Conservation (phyloP, 2,329 filamentous ascomycete genomes). For the Beauveria australis region DNA sequence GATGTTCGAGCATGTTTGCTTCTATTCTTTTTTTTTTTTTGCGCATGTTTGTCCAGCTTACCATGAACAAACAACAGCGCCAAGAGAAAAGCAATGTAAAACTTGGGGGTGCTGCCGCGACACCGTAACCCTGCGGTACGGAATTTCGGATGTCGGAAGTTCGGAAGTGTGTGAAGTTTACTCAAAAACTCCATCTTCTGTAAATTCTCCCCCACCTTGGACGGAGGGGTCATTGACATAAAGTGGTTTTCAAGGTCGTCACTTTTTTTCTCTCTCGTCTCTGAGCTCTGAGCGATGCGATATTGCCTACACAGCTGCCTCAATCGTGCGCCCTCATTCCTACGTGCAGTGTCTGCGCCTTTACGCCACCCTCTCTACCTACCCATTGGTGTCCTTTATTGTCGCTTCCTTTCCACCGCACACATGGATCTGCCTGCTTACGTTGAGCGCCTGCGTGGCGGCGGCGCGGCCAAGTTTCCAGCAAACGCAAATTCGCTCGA, state of each 20-base stretch:
- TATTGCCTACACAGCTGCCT: background rate
- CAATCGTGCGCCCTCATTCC: background rate
- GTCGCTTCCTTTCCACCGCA: background rate
- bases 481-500: constrained; percentile 36
- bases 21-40: no score
- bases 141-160: constrained; percentile 7
- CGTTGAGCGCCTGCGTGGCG: constrained; percentile 33
- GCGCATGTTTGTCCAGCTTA: no score
- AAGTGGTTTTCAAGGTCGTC: constrained; percentile 9
- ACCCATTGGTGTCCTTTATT: background rate
- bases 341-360: background rate
- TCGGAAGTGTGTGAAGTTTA: background rate
- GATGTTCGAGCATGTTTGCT: no score
- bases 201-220: constrained; percentile 5
- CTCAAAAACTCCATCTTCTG: background rate
- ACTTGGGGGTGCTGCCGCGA: no score
- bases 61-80: no score
- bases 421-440: constrained; percentile 31
- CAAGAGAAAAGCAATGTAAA: no score
- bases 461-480: constrained; percentile 37
- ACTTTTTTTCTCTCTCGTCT: background rate
- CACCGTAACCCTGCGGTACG: background rate
- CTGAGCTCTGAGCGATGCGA: background rate
- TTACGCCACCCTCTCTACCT: background rate
- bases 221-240: constrained; percentile 19